Base-by-base conservation (phyloP, 73 alveolate species). In the Breviolum minutum region DNA sequence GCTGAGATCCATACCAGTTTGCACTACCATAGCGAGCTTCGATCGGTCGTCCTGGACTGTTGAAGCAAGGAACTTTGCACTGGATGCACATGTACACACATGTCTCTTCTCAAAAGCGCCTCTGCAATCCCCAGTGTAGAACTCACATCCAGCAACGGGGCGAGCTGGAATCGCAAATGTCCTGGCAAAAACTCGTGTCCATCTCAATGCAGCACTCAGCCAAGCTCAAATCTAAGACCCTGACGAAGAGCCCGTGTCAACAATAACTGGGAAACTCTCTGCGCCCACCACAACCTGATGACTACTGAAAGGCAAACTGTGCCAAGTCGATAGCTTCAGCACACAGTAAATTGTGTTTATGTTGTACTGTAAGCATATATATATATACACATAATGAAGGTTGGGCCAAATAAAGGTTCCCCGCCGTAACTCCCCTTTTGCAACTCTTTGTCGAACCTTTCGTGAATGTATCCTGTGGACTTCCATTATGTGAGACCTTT, bases 11-110 rank as follows among this genome's bases (percentile, higher is more conserved):
- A 7, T 11, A 19, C 92, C 92, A 83, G 20, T 83, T 83, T 6
- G 92, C 92, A 24, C 92, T 83, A 0, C 92, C 92, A 24, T 83
- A 83, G 73, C 92, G 92, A 61, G 92, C 92, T 83, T 83, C 74
- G 4, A 83, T 32, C 9, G 29, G 88, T 80, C 88, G 10, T 9
- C 88, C 88, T 77, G 87, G 27, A 32, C 60, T 17, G 7, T 17
- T 30, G 29, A 70, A 16, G 6, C 80, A 26, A 30, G 13, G 8
- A 30, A 70, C 8, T 70, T 9, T 16, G 27, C 13, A 16, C 80
- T 17, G 80, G 7, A 6, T 70, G 27, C 27, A 70, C 30, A 70
- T 26, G 30, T 30, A 70, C 30, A 6, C 27, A 16, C 30, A 8
- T 8, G 27, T 17, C 24, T 9, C 24, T 11, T 30, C 27, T 9